phyloP scores from a whole-genome alignment of 2,329 filamentous ascomycete genomes.

The Phaeosphaeria sp. region DNA sequence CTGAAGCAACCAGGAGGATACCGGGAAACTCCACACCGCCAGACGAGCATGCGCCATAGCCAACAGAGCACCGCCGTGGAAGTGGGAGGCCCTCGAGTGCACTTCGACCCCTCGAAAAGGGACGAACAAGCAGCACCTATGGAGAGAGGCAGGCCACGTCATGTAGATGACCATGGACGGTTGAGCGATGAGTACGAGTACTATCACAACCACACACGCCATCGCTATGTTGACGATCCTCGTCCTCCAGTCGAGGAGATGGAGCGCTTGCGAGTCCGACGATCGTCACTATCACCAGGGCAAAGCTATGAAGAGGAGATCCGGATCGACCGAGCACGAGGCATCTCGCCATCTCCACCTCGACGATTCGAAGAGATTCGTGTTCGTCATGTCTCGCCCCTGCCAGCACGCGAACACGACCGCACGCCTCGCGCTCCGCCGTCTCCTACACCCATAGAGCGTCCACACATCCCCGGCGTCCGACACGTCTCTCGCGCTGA shows the following conservation, averaged over 20 bases:
- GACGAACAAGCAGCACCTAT: slow-evolving; percentile 5
- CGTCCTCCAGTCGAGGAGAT: slow-evolving; percentile 22
- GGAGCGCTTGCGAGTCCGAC: slow-evolving; percentile 26
- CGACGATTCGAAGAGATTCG: slow-evolving; percentile 17
- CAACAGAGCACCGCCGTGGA: slow-evolving; percentile 39
- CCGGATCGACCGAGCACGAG: slow-evolving; percentile 21
- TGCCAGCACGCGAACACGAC: slow-evolving; percentile 10
- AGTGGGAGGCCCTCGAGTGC: slow-evolving; percentile 37
- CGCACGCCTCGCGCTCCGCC: slow-evolving; percentile 4
- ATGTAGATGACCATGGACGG: slow-evolving; percentile 7
- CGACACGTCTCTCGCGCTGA: slow-evolving; percentile 18
- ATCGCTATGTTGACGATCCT: slow-evolving; percentile 17
- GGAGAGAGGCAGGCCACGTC: slow-evolving; percentile 2
- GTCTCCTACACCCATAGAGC: slow-evolving; percentile 10
- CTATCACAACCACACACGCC: slow-evolving; percentile 17
- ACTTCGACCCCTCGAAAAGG: slow-evolving; percentile 28
- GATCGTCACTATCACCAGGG: slow-evolving; percentile 14
- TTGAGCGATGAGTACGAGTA: slow-evolving; percentile 16
- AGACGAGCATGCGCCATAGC: slow-evolving; percentile 25
- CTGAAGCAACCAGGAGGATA: slow-evolving; percentile 26
- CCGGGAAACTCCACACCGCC: slow-evolving; percentile 23
- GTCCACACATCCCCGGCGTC: slow-evolving; percentile 12
- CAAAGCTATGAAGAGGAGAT: slow-evolving; percentile 25
- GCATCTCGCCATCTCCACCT: slow-evolving; percentile 20
- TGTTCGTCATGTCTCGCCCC: slow-evolving; percentile 20